Evolutionary conservation across 192 early-diverging fungal species (phyloP), one percentile per base, ranked within the genome.

Genomic region (Coemansia sp.): DNA sequence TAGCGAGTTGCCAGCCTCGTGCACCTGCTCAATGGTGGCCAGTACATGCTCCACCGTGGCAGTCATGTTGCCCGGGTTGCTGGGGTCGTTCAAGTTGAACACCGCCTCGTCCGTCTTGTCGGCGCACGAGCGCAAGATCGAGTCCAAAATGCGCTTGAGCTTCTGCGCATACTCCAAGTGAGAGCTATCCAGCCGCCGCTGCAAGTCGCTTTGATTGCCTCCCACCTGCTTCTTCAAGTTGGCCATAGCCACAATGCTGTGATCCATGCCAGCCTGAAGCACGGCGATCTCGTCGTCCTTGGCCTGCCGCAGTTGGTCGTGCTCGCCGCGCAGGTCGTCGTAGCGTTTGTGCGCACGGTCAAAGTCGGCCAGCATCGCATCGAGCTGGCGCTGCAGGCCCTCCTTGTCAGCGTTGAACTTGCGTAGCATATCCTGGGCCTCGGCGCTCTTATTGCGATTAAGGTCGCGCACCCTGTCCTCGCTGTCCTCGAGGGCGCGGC

Each of bases 11-110:
- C 88, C 87, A 11, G 87, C 83, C 44, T 87, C 87, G 58, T 88
- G 88, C 3, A 90, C 90, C 68, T 92, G 93, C 79, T 98, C 97
- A 67, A 97, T 89, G 75, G 96, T 92, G 3, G 95, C 92, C 41
- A 97, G 86, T 15, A 93, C 93, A 74, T 95, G 95, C 80, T 97
- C 95, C 6, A 95, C 93, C 0, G 95, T 94, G 0, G 93, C 90
- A 13, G 94, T 93, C 68, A 90, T 88, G 78, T 97, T 97, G 24
- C 95, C 94, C 44, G 89, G 87, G 58, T 92, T 90, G 18, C 90
- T 87, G 20, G 95, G 90, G 33, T 90, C 86, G 72, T 94, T 93
- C 20, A 97, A 79, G 60, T 95, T 90, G 71, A 95, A 96, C 27
- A 96, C 87, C 12, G 94, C 88, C 72, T 98, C 95, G 68, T 96